Evolutionary conservation across 495 filamentous ascomycete species (phyloP).

Genomic region (Cairneyella variabilis): DNA sequence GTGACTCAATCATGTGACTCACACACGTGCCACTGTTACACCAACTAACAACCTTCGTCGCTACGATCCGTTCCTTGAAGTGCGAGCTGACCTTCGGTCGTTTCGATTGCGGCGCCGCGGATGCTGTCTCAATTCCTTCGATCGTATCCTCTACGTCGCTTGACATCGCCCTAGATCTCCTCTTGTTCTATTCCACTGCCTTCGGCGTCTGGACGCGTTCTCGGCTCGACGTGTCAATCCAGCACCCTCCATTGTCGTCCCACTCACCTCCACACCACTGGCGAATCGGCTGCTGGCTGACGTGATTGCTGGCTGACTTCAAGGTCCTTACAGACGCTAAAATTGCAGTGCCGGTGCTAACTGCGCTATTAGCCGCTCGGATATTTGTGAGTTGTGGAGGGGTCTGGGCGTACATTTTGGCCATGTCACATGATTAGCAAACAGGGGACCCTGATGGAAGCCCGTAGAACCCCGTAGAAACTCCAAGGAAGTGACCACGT

Average conservation of each 20-base stretch:
- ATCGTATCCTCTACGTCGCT: conserved; percentile 10
- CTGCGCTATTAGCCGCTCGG: too few relatives aligned
- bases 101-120: conserved; percentile 1
- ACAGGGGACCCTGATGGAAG: conserved; percentile 7
- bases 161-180: conserved; percentile 1
- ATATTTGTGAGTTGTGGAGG: too few relatives aligned
- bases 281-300: conserved; percentile 27
- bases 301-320: too few relatives aligned
- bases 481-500: conserved; percentile 9
- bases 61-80: too few relatives aligned
- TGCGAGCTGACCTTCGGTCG: conserved; percentile 6
- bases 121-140: not conserved
- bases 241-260: conserved; percentile 3
- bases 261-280: not conserved
- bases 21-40: too few relatives aligned
- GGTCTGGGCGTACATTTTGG: too few relatives aligned
- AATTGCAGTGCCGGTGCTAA: not conserved
- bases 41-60: too few relatives aligned
- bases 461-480: conserved; percentile 11
- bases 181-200: conserved; percentile 5
- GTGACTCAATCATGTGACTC: too few relatives aligned
- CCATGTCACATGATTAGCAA: conserved; percentile 8
- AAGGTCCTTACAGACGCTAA: not conserved
- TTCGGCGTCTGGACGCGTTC: conserved; percentile 10
- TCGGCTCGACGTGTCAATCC: conserved; percentile 2